Percentiles rank a stretch among this genome's conserved stretches.
Evolutionary conservation across 1,284 basidiomycete species (phyloP).

Genomic region (Omphalotus olearius): DNA sequence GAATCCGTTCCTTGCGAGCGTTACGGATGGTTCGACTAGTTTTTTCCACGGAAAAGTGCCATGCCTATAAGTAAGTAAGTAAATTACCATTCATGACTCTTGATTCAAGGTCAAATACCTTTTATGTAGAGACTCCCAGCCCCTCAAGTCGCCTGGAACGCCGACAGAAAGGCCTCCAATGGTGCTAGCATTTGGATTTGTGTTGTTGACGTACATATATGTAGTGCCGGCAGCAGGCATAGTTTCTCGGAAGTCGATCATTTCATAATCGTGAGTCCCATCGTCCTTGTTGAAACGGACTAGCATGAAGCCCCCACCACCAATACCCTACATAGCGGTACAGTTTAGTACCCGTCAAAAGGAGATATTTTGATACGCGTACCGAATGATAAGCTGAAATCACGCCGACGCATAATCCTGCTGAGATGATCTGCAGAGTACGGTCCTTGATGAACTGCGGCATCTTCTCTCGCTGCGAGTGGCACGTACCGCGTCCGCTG

Average conservation of each 20-base stretch:
- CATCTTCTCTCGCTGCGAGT: too few relatives aligned
- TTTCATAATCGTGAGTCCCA: slow-evolving; percentile 14
- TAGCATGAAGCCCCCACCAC: slow-evolving; percentile 31
- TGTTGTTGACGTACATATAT: slow-evolving; percentile 38
- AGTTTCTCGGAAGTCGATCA: slow-evolving; percentile 55
- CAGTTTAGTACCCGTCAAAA: neutral
- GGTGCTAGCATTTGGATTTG: slow-evolving; percentile 26
- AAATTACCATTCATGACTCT: neutral
- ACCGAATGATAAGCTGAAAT: slow-evolving; percentile 23
- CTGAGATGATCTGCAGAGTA: slow-evolving; percentile 35
- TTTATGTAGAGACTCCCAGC: slow-evolving; percentile 43
- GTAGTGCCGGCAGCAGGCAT: slow-evolving; percentile 37
- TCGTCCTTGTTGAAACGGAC: slow-evolving; percentile 30
- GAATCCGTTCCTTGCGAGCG: slow-evolving; percentile 42
- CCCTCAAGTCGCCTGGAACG: slow-evolving; percentile 53
- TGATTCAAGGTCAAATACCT: slow-evolving; percentile 20
- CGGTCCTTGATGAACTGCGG: neutral
- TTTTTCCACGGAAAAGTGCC: slow-evolving; percentile 46
- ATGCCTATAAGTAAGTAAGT: slow-evolving; percentile 8
- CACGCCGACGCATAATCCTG: slow-evolving; percentile 48
- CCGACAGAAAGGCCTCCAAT: slow-evolving; percentile 51
- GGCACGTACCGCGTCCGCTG: slow-evolving; percentile 45
- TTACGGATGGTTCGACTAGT: slow-evolving; percentile 41
- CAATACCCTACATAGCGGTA: slow-evolving; percentile 10
- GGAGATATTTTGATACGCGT: neutral